Evolutionary conservation across 352 stramenopile genomes (phyloP), one percentile per base, ranked within the genome.

Genomic region (Pythium dissotocum): DNA sequence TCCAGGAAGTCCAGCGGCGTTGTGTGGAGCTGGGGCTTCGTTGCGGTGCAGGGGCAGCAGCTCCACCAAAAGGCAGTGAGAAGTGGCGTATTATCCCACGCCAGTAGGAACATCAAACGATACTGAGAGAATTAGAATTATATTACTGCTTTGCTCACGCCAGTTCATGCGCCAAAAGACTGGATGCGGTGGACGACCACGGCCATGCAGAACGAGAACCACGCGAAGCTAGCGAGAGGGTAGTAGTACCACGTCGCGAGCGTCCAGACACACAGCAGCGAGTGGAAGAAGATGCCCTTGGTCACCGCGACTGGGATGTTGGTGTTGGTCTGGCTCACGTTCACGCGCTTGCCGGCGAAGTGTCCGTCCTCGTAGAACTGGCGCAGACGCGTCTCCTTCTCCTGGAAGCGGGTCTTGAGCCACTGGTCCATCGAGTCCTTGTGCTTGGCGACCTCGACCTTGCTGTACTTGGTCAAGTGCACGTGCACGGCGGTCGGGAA

Each of bases 401-500:
- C 87, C 14, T 76, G 75, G 73, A 93, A 95, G 8, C 79, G 74
- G 1, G 77, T 44, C 54, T 90, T 91, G 14, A 91, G 55, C 83
- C 84, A 90, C 24, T 79, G 49, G 52, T 69, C 72, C 78, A 90
- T 90, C 33, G 78, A 64, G 9, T 67, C 75, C 26, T 81, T 85
- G 69, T 80, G 66, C 46, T 72, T 67, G n/a, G 58, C 58, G 35
- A 93, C 55, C 32, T 77, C 77, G 21, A 61, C 71, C 33, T 76
- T 80, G 32, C 75, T 72, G 67, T 90, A 88, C 32, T 82, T 74
- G 57, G 76, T 81, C 58, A 91, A 67, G 69, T 93, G 83, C 53
- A 95, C 82, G 65, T 93, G 83, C 30, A 95, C 87, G 40, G 87
- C 80, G 9, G 61, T 79, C 8, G 87, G 87, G 61, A 83, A 91